Evolutionary conservation across 495 filamentous ascomycete species (phyloP).

Genomic region (Glarea lozoyensis): DNA sequence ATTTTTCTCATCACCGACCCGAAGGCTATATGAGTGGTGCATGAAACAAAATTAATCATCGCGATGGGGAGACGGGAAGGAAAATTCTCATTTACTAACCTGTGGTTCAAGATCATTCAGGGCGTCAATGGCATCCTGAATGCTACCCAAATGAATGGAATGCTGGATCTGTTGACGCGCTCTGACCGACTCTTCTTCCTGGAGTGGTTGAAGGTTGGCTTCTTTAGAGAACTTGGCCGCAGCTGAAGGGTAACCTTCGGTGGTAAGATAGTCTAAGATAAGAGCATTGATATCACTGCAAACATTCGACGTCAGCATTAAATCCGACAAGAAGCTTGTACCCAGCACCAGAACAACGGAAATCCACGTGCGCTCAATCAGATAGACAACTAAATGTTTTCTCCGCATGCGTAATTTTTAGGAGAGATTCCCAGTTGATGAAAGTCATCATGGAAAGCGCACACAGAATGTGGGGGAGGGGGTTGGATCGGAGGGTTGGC

Average conservation of each 20-base stretch:
- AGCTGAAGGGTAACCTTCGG: conserved; percentile 88
- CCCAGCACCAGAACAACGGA: too few species aligned
- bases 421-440: conserved; percentile 99
- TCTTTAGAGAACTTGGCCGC: conserved; percentile 90
- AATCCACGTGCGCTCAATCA: conserved; percentile 35
- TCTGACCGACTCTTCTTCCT: conserved; percentile 62
- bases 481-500: background rate
- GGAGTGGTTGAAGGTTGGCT: conserved; percentile 72
- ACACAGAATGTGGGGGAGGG: conserved; percentile 1
- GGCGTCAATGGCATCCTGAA: conserved; percentile 73
- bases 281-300: conserved; percentile 86
- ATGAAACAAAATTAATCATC: conserved; percentile 98
- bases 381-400: conserved; percentile 67
- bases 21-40: conserved; percentile 97
- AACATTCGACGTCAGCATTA: too few species aligned
- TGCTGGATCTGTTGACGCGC: conserved; percentile 70
- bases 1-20: conserved; percentile 87
- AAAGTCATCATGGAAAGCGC: conserved; percentile 64
- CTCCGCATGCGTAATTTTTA: conserved; percentile 78
- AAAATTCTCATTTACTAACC: conserved; percentile 45
- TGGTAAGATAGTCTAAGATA: conserved; percentile 96
- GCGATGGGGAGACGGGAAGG: conserved; percentile 31
- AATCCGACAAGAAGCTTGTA: too few species aligned
- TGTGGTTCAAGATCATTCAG: conserved; percentile 87
- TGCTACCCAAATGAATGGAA: conserved; percentile 73